Evolutionary conservation across 148 eudicot species (phyloP).

Genomic region (Talinum fruticosum): DNA sequence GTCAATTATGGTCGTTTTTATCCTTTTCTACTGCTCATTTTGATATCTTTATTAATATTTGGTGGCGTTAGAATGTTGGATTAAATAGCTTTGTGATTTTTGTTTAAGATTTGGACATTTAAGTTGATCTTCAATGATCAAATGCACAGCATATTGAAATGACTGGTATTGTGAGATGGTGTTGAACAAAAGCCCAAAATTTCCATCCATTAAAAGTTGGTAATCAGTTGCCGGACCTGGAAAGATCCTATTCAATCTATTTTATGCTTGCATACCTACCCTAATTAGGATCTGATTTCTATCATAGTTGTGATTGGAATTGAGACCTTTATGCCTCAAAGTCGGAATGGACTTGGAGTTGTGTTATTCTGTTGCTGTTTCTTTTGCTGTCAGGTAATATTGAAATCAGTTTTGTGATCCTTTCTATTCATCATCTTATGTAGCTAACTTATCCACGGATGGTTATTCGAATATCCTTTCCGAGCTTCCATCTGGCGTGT

Average conservation of each 20-base stretch:
- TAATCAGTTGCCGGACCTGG: not conserved
- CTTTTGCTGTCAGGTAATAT: not conserved
- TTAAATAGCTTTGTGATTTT: not conserved
- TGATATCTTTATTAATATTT: not conserved
- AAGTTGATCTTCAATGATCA: not conserved
- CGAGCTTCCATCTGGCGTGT: slow-evolving; percentile 84
- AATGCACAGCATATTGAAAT: not conserved
- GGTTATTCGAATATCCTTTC: slow-evolving; percentile 58
- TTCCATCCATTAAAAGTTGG: not conserved
- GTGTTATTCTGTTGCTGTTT: not conserved
- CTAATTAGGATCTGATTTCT: not conserved
- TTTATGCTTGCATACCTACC: not conserved
- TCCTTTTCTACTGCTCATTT: not conserved
- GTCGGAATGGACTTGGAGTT: not conserved
- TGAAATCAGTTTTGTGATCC: not conserved
- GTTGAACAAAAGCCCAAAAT: not conserved
- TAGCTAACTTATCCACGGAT: slow-evolving; percentile 79
- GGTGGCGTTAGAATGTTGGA: not conserved
- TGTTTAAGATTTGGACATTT: not conserved
- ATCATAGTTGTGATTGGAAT: not conserved
- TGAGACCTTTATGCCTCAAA: not conserved
- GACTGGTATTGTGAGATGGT: not conserved
- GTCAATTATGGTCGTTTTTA: too few relatives aligned
- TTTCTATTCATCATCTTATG: slow-evolving; percentile 5
- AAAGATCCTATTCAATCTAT: not conserved